Conservation (phyloP, 106 monocot genomes). For the Amphibolis antarctica region DNA sequence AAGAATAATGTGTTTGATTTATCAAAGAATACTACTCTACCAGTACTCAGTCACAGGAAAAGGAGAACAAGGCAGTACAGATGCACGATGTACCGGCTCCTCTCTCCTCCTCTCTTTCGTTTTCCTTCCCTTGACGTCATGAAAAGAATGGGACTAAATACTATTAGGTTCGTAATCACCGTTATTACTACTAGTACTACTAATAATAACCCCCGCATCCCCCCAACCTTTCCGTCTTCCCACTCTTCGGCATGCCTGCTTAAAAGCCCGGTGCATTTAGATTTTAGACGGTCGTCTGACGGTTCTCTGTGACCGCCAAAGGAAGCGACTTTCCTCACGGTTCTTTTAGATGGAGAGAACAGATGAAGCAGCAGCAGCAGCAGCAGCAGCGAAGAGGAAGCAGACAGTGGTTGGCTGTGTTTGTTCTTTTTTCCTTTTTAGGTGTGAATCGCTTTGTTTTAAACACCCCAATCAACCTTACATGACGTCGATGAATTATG, state of each 20-base stretch:
- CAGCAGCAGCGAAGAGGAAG: background rate
- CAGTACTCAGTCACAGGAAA: background rate
- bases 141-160: too few relatives aligned
- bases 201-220: too few relatives aligned
- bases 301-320: background rate
- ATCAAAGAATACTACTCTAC: conserved; percentile 6
- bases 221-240: background rate
- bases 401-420: background rate
- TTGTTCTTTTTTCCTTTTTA: too few relatives aligned
- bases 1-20: too few relatives aligned
- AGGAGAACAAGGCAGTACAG: background rate
- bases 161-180: too few relatives aligned
- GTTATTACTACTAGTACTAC: too few relatives aligned
- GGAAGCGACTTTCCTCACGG: background rate
- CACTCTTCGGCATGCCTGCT: background rate
- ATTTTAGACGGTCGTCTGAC: background rate
- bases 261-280: background rate
- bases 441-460: background rate
- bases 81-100: background rate
- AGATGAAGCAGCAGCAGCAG: background rate
- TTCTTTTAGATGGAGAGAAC: background rate
- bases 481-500: too few relatives aligned
- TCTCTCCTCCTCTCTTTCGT: background rate
- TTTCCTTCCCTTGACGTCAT: too few relatives aligned
- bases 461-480: background rate